These are phyloP conservation scores for Sphenostylis stenocarpa DNA, from an alignment of 306 rosid genomes.

Conservation along the genomic window DNA sequence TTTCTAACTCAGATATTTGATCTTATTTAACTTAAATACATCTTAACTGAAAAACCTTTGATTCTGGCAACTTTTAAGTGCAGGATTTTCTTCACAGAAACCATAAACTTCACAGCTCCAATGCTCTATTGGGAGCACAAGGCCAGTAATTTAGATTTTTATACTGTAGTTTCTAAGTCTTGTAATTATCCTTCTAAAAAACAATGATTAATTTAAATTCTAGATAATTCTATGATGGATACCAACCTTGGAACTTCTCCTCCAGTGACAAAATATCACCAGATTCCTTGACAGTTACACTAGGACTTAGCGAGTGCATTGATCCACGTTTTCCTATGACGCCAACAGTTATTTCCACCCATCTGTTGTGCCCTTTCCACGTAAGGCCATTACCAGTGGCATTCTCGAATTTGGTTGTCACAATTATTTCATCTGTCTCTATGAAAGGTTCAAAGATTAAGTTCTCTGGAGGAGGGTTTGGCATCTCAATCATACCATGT, in stretches of 20 bases:
- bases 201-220: not conserved
- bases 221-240: slow-evolving; percentile 17
- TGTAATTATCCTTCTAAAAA: not conserved
- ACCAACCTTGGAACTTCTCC: slow-evolving; percentile 94
- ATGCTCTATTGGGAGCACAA: not conserved
- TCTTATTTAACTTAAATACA: not conserved
- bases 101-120: not conserved
- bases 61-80: not conserved
- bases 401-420: slow-evolving; percentile 54
- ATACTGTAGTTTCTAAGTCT: not conserved
- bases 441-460: slow-evolving; percentile 94
- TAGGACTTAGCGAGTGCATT: slow-evolving; percentile 85
- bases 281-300: slow-evolving; percentile 86
- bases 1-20: not conserved
- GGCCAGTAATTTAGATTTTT: slow-evolving; percentile 4
- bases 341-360: slow-evolving; percentile 97
- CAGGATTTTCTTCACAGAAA: not conserved
- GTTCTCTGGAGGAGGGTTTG: slow-evolving; percentile 79
- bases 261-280: slow-evolving; percentile 95
- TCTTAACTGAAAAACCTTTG: slow-evolving; percentile 1
- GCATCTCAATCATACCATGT: slow-evolving; percentile 92
- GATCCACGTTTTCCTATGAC: slow-evolving; percentile 82
- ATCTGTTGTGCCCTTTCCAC: slow-evolving; percentile 90
- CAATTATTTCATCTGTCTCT: slow-evolving; percentile 80
- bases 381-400: slow-evolving; percentile 50